Percentiles rank a stretch among this genome's conserved stretches.
Evolutionary conservation across 495 filamentous ascomycete species (phyloP).

Genomic region (Xylaria curta): DNA sequence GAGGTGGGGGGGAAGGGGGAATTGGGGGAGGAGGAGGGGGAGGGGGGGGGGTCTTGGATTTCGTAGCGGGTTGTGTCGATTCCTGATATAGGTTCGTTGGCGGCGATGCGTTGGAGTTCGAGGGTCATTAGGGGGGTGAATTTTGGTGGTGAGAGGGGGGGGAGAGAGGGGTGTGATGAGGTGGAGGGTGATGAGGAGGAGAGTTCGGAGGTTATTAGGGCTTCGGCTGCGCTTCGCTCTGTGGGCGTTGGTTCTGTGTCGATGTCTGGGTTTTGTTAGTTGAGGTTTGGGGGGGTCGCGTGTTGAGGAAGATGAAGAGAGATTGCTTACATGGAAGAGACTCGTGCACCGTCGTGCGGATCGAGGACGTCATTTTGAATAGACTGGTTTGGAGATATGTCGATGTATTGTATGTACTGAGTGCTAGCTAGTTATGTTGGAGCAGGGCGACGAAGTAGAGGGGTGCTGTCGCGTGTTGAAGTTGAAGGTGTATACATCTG

Average conservation of each 20-base stretch:
- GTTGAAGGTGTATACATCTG: too few species aligned
- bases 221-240: conserved; percentile 63
- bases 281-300: conserved; percentile 2
- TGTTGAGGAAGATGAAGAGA: neutral
- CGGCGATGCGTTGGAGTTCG: conserved; percentile 58
- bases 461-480: neutral
- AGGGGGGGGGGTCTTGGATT: conserved; percentile 49
- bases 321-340: conserved; percentile 76
- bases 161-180: conserved; percentile 56
- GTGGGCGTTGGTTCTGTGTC: conserved; percentile 67
- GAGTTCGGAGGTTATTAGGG: conserved; percentile 71
- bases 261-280: conserved; percentile 61
- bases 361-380: conserved; percentile 65
- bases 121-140: conserved; percentile 68
- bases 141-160: conserved; percentile 35
- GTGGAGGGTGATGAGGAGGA: conserved; percentile 50
- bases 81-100: conserved; percentile 55
- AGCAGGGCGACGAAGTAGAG: neutral
- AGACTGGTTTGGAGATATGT: neutral
- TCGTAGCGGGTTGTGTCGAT: conserved; percentile 89
- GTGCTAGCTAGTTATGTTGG: neutral
- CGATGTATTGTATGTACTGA: neutral
- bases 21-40: too few species aligned
- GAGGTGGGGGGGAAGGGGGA: too few species aligned
- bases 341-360: conserved; percentile 71